Percentiles rank a stretch among this genome's conserved stretches.
phyloP scores from a whole-genome alignment of 2,329 filamentous ascomycete species.

The Fusarium sp. region DNA sequence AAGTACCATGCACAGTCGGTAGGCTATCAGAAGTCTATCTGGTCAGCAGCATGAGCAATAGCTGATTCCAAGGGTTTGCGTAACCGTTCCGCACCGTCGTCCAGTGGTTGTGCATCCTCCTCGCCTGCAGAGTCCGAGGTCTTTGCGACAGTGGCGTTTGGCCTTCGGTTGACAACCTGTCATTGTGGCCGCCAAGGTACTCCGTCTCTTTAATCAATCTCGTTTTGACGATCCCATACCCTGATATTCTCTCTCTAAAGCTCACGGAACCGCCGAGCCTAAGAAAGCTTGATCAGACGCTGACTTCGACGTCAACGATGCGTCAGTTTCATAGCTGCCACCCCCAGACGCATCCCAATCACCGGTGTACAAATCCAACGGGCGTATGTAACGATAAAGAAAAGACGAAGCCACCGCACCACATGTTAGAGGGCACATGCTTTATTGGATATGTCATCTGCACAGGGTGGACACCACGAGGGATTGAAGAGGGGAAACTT shows the following conservation, averaged over 20 bases:
- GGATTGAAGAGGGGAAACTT: background rate
- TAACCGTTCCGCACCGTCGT: slow-evolving; percentile 18
- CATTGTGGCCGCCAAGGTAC: slow-evolving; percentile 21
- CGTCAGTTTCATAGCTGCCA: slow-evolving; percentile 6
- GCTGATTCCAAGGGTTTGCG: background rate
- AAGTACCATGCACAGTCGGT: background rate
- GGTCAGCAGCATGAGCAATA: background rate
- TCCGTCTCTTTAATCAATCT: slow-evolving; percentile 14
- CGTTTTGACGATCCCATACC: slow-evolving; percentile 11
- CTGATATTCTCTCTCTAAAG: background rate
- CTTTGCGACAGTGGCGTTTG: slow-evolving; percentile 38
- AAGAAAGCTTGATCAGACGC: slow-evolving; percentile 25
- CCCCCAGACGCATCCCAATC: background rate
- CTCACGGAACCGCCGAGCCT: slow-evolving; percentile 24
- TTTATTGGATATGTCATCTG: background rate
- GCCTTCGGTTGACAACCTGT: slow-evolving; percentile 43
- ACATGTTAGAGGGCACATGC: background rate
- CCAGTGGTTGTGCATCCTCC: background rate
- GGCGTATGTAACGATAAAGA: background rate
- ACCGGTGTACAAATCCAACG: slow-evolving; percentile 9
- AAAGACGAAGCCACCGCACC: background rate
- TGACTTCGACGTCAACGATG: slow-evolving; percentile 9
- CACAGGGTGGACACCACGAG: background rate
- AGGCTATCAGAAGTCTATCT: background rate
- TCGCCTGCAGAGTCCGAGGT: slow-evolving; percentile 1